Base-by-base conservation (phyloP, 805 yeast species). In the Yamadazyma philogaea region DNA sequence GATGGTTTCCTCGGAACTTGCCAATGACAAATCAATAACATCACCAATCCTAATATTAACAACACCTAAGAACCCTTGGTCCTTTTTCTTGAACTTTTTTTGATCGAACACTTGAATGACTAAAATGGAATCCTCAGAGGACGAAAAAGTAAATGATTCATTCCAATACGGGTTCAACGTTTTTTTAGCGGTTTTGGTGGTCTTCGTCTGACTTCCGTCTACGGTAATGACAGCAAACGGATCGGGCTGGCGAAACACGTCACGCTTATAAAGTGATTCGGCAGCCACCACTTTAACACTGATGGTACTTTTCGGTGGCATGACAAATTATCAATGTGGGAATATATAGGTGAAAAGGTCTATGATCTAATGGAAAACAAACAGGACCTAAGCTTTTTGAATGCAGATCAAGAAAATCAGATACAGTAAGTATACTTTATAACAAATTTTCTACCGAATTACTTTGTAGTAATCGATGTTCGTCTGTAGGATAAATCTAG, bases 161-260 rank as follows among this genome's bases (percentile, higher is more conserved):
- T 93, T 90, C 99, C 99, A 93, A 66, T 90, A 93, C 8, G 99
- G 99, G 57, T 93, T 88, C 53, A 91, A 70, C 2, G 98, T 93
- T 66, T 87, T 89, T 58, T 88, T 87, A 22, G 95, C 93, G 27
- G 96, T 93, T 39, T 88, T 81, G 1, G 99, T 93, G 15, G 96
- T 85, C 59, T 88, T 88, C 1, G 98, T 93, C 61, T 93, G 99
- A 16, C 87, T 82, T 3, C 98, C 98, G 63, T 93, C 99, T n/a
- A 93, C 90, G 10, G 98, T 91, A 48, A 93, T 72, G 27, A 93
- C 98, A 1, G 97, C 96, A 68, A 93, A 93, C 8, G 99, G 99
- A 64, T 93, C 99, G 2, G 99, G 99, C 48, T 90, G 86, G 44
- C 96, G 81, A 61, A 90, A 87, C 18, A 93, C 90, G 63, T 93